Conservation (phyloP, 257 asterid species). For the Linderniella brevidens region DNA sequence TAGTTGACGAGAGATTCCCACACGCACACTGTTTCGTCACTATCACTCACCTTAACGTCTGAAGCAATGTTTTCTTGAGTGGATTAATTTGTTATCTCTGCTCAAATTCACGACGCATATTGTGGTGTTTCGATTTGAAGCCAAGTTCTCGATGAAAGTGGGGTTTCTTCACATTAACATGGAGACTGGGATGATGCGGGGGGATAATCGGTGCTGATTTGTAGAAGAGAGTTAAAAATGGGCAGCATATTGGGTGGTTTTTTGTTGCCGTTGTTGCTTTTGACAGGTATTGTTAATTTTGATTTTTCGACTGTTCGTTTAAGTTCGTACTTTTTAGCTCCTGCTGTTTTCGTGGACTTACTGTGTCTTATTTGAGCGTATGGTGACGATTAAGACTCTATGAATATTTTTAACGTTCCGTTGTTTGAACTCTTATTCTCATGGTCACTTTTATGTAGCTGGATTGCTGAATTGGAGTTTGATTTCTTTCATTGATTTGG, state of each 20-base stretch:
- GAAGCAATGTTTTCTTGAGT: too few species aligned
- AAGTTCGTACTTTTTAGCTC: not conserved
- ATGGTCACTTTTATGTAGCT: slow-evolving; percentile 31
- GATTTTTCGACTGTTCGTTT: not conserved
- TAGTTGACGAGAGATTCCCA: too few species aligned
- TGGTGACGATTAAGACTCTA: too few species aligned
- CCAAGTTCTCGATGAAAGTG: not conserved
- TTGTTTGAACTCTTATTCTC: slow-evolving; percentile 4
- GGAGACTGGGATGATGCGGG: slow-evolving; percentile 14
- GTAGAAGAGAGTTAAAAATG: slow-evolving; percentile 23
- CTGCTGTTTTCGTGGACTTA: not conserved
- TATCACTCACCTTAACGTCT: too few species aligned
- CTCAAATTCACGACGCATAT: too few species aligned
- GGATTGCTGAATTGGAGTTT: slow-evolving; percentile 81
- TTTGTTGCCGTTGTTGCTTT: slow-evolving; percentile 57
- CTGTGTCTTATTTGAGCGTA: not conserved
- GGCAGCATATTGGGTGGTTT: slow-evolving; percentile 37
- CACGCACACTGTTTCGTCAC: too few species aligned
- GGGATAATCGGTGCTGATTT: slow-evolving; percentile 14
- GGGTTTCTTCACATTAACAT: not conserved
- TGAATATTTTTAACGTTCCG: not conserved
- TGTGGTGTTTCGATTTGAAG: too few species aligned
- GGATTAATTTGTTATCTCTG: too few species aligned
- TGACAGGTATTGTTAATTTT: slow-evolving; percentile 31
- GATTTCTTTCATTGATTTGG: slow-evolving; percentile 62